A percentile compares a stretch with the other conserved stretches of the same genome.
These are phyloP conservation scores for Fusarium setosum DNA, from an alignment of 2,329 filamentous ascomycete species.

Conservation along the genomic window DNA sequence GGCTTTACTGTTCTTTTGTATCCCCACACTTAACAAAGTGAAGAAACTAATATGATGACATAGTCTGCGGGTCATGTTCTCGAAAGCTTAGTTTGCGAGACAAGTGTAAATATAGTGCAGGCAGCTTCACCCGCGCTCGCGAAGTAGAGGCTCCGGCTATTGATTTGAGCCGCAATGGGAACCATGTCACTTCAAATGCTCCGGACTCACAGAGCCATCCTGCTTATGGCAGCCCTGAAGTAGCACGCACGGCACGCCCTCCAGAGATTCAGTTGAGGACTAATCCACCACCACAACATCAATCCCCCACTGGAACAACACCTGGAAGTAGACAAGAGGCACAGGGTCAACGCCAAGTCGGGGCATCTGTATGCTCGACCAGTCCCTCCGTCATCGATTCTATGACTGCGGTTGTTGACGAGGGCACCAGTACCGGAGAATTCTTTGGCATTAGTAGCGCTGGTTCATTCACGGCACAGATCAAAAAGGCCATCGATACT, in stretches of 20 bases:
- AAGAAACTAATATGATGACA: neutral
- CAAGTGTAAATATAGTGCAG: constrained; percentile 43
- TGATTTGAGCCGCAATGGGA: neutral
- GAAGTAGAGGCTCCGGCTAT: neutral
- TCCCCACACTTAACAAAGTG: neutral
- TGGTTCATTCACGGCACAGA: constrained; percentile 59
- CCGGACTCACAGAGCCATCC: neutral
- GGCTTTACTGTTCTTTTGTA: too few species aligned
- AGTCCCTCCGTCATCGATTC: constrained; percentile 54
- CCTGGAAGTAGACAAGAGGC: constrained; percentile 14
- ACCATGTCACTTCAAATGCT: neutral
- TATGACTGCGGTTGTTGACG: constrained; percentile 58
- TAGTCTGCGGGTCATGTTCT: constrained; percentile 48
- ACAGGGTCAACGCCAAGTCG: constrained; percentile 8
- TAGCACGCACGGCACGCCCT: neutral
- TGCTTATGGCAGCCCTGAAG: neutral
- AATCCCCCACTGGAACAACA: constrained; percentile 20
- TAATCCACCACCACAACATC: constrained; percentile 6
- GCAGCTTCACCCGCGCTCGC: constrained; percentile 3
- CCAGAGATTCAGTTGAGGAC: neutral
- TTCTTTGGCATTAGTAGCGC: constrained; percentile 61
- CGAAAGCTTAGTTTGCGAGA: constrained; percentile 44
- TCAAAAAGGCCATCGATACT: constrained; percentile 55
- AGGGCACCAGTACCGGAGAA: constrained; percentile 52
- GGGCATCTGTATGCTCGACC: constrained; percentile 27